These are phyloP conservation scores for Pythium myriotylum DNA, from an alignment of 352 stramenopile genomes.

Conservation along the genomic window DNA sequence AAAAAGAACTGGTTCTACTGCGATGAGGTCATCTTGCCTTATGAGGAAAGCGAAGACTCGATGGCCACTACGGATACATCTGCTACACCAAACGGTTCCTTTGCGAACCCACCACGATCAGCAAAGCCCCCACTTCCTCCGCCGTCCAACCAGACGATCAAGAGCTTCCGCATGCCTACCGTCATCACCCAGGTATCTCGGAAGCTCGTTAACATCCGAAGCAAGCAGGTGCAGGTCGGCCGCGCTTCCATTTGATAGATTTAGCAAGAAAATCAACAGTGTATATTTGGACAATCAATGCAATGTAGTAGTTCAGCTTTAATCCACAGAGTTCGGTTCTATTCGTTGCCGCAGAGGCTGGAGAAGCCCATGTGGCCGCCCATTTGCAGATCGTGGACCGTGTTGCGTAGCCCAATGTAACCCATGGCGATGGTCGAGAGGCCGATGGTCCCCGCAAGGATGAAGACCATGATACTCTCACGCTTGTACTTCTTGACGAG, in stretches of 20 bases:
- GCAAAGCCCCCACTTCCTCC: conserved; percentile 16
- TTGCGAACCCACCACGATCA: conserved; percentile 1
- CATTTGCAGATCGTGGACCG: conserved; percentile 59
- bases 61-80: background rate
- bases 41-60: conserved; percentile 16
- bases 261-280: background rate
- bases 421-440: conserved; percentile 75
- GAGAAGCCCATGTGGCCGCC: conserved; percentile 67
- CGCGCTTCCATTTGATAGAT: conserved; percentile 20
- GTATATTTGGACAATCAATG: background rate
- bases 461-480: conserved; percentile 85
- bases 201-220: conserved; percentile 65
- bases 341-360: conserved; percentile 66
- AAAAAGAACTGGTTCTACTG: conserved; percentile 33
- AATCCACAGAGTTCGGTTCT: conserved; percentile 7
- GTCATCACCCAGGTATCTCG: conserved; percentile 23
- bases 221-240: conserved; percentile 36
- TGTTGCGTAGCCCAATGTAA: conserved; percentile 58
- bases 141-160: background rate
- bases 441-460: conserved; percentile 71
- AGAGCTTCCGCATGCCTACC: conserved; percentile 8
- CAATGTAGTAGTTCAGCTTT: conserved; percentile 1
- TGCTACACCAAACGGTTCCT: background rate
- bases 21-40: conserved; percentile 30
- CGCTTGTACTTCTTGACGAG: conserved; percentile 91